phyloP scores from a whole-genome alignment of 441 rosid species.

The Syzygium syzygioides region DNA sequence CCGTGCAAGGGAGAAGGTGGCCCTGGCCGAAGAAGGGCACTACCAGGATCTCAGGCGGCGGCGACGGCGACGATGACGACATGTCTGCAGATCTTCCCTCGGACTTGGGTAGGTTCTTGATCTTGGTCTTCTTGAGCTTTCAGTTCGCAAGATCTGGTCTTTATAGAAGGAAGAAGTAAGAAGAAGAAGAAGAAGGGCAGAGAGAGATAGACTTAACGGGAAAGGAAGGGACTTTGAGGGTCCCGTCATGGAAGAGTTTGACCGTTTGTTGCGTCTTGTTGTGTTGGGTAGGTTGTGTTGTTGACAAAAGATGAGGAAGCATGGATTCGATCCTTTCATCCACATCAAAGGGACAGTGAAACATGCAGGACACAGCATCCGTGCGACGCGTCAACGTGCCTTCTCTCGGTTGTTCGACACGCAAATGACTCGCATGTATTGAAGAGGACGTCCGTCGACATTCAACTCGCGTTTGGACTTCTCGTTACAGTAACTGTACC shows the following conservation, averaged over 20 bases:
- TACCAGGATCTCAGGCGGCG: not conserved
- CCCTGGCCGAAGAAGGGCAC: not conserved
- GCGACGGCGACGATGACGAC: not conserved
- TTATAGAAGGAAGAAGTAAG: not conserved
- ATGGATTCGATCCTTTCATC: fast-evolving
- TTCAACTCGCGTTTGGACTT: not conserved
- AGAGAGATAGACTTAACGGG: not conserved
- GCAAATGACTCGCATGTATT: fast-evolving
- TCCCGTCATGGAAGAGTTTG: not conserved
- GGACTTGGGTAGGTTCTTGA: not conserved
- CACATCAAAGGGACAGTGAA: fast-evolving
- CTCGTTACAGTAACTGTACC: not conserved
- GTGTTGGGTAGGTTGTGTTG: fast-evolving
- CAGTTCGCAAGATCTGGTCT: not conserved
- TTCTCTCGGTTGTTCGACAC: fast-evolving
- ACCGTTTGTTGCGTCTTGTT: not conserved
- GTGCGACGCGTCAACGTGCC: not conserved
- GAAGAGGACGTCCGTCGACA: not conserved
- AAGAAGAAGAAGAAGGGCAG: not conserved
- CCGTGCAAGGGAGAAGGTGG: conserved; percentile 1
- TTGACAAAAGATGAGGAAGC: not conserved
- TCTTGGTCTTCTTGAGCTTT: not conserved
- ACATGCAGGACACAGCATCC: not conserved
- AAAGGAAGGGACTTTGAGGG: not conserved
- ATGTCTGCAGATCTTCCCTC: not conserved